Percentiles rank a stretch among this genome's conserved stretches.
Conservation (phyloP, 2,329 filamentous ascomycete genomes). For the Dothistroma pini region DNA sequence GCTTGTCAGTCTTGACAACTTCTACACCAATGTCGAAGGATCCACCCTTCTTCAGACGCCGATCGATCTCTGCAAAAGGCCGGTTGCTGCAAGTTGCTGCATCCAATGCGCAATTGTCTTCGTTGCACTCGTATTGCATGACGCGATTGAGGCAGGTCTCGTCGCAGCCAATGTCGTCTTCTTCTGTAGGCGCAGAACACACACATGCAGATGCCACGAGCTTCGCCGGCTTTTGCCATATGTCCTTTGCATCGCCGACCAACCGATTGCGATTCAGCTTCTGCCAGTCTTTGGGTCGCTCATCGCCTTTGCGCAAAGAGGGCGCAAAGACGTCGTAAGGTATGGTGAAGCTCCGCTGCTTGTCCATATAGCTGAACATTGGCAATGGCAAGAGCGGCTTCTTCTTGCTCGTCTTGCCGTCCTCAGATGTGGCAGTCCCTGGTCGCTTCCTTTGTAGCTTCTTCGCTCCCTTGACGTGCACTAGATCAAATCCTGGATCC, state of each 20-base stretch:
- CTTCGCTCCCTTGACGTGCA: conserved; percentile 42
- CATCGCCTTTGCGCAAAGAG: conserved; percentile 67
- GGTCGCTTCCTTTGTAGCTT: conserved; percentile 43
- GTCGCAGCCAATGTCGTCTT: conserved; percentile 71
- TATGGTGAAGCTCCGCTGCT: conserved; percentile 72
- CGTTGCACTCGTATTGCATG: conserved; percentile 97
- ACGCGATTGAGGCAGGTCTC: conserved; percentile 91
- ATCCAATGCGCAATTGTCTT: conserved; percentile 78
- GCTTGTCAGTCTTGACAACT: conserved; percentile 83
- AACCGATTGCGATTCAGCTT: conserved; percentile 93
- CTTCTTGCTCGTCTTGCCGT: conserved; percentile 55
- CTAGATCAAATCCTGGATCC: conserved; percentile 46
- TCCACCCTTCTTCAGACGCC: conserved; percentile 69
- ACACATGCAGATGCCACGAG: conserved; percentile 55
- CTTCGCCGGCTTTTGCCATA: conserved; percentile 32
- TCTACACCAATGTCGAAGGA: conserved; percentile 92
- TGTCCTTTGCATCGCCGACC: conserved; percentile 41
- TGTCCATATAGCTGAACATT: conserved; percentile 49
- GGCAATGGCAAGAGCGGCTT: conserved; percentile 31
- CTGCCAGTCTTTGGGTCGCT: conserved; percentile 89
- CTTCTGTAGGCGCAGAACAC: conserved; percentile 54
- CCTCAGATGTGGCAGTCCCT: conserved; percentile 18
- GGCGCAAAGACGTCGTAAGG: conserved; percentile 89
- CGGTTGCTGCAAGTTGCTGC: conserved; percentile 77
- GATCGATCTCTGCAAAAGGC: conserved; percentile 74